phyloP scores from a whole-genome alignment of 129 eudicot species.

The Chrysanthemum makinoi region DNA sequence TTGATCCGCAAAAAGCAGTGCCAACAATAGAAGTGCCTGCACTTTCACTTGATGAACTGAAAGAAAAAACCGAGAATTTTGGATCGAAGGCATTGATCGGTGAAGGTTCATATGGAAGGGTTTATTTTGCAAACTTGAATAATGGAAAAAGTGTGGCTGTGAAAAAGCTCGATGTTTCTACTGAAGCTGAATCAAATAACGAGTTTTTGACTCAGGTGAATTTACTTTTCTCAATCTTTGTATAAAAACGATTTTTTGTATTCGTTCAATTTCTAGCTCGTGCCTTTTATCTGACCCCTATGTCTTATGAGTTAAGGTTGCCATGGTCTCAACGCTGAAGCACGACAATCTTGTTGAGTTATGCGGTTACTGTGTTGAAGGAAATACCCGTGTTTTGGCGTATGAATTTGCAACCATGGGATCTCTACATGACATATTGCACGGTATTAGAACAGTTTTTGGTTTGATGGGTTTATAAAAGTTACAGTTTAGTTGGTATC shows the following conservation, averaged over 20 bases:
- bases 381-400: conserved; percentile 65
- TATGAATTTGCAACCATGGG: conserved; percentile 91
- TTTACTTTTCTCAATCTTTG: neutral
- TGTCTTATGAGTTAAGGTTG: conserved; percentile 31
- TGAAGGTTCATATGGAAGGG: conserved; percentile 96
- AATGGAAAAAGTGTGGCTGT: conserved; percentile 81
- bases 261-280: too few relatives aligned
- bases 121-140: conserved; percentile 65
- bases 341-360: conserved; percentile 75
- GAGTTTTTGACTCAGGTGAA: conserved; percentile 88
- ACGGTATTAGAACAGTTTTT: conserved; percentile 30
- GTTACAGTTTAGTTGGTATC: neutral
- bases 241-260: too few relatives aligned
- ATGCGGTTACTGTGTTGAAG: conserved; percentile 76
- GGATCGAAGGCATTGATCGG: conserved; percentile 90
- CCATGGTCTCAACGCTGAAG: conserved; percentile 72
- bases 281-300: too few relatives aligned
- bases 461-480: neutral
- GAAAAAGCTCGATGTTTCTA: conserved; percentile 87
- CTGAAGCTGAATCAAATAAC: conserved; percentile 71
- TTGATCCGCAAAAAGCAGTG: conserved; percentile 58
- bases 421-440: conserved; percentile 79
- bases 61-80: conserved; percentile 90
- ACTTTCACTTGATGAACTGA: conserved; percentile 77
- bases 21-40: conserved; percentile 77